Evolutionary conservation across 768 basidiomycete genomes (phyloP).

Genomic region (Pulveroboletus ravenelii): DNA sequence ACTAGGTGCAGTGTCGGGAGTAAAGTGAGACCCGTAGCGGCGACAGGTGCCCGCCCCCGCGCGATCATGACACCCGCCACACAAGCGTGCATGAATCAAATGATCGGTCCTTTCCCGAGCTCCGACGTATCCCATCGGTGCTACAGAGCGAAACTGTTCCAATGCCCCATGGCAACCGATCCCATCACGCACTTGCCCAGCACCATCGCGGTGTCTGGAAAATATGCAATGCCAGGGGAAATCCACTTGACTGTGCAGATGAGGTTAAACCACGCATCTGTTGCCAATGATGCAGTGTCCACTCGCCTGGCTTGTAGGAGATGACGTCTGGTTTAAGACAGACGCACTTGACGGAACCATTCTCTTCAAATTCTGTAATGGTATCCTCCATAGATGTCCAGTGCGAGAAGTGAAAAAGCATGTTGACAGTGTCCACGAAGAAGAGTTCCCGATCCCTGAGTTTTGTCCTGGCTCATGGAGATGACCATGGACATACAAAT

Average conservation of each 20-base stretch:
- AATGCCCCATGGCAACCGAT: too few species aligned
- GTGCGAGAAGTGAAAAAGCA: slow-evolving; percentile 1
- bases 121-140: not conserved
- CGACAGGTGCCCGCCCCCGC: not conserved
- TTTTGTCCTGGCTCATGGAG: not conserved
- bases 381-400: slow-evolving; percentile 1
- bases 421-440: not conserved
- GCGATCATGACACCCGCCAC: not conserved
- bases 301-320: not conserved
- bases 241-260: too few species aligned
- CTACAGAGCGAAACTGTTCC: not conserved
- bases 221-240: too few species aligned
- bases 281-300: not conserved
- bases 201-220: too few species aligned
- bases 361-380: not conserved
- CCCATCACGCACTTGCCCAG: too few species aligned
- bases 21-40: not conserved
- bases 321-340: not conserved
- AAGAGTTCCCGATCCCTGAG: not conserved
- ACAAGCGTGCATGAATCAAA: not conserved
- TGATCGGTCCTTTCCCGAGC: not conserved
- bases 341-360: not conserved
- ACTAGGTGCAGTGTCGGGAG: too few species aligned
- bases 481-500: too few species aligned
- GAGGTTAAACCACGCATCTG: not conserved